Base-by-base conservation (phyloP, 2,329 filamentous ascomycete genomes). In the Cytospora mali region DNA sequence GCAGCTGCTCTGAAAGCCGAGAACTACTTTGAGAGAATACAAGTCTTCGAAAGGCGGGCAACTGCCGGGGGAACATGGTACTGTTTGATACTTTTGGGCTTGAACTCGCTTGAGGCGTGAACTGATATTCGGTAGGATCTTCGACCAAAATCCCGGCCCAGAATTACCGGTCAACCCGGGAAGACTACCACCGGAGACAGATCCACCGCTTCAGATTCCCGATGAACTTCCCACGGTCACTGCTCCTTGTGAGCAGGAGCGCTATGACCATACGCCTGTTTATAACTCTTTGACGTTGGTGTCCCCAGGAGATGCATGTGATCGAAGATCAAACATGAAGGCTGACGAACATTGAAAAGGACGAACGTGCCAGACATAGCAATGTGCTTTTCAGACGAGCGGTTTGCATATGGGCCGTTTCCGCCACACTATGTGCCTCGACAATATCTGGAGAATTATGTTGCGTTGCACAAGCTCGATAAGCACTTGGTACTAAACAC, bases 301-400 rank as follows among this genome's bases (percentile, higher is more conserved):
- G 6, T 11, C 23, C 11, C 27, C 14, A 23, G 21, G 16, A n/a
- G 2, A 39, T 6, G 9, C 0, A 35, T 28, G 28, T 7, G 14
- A 0, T 0, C 3, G 3, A 3, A 11, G 31, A 25, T 9, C 11
- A 6, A 28, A 4, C 10, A n/a, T 35, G 52, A 4, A 55, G 18
- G 51, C 53, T 25, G 33, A 49, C 27, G 1, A 4, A 9, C 3
- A 9, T 10, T n/a, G n/a, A 6, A 16, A 42, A 77, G 82, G 1
- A 86, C 84, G 1, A 86, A 86, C 55, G 82, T 86, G 0, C 83
- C 83, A 0, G 78, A 81, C 46, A 80, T 84, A 35, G 82, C 81
- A 25, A 85, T 85, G 83, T 78, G 75, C 5, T 84, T 85, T 66
- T 84, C 82, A 0, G 83, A 85, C 62, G 53, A 72, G 1, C 75